phyloP scores from a whole-genome alignment of 768 basidiomycete species.

The Trametes cingulata region DNA sequence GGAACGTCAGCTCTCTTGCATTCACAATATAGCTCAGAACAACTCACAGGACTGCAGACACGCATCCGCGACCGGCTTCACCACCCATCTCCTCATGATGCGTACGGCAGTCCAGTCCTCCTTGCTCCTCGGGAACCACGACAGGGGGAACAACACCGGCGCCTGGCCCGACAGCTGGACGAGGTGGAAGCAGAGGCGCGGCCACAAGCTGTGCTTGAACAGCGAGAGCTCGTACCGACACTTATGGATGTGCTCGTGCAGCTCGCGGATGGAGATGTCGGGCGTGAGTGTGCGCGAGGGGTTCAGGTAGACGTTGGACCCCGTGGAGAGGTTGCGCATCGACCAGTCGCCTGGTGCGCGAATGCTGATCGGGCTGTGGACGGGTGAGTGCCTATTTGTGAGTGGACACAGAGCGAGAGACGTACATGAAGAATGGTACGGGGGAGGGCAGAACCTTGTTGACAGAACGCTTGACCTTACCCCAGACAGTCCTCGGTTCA shows the following conservation, averaged over 20 bases:
- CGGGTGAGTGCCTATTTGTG: neutral
- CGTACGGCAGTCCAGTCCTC: neutral
- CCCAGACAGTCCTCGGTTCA: slow-evolving; percentile 3
- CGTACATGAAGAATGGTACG: slow-evolving; percentile 26
- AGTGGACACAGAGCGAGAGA: neutral
- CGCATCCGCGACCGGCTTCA: slow-evolving; percentile 20
- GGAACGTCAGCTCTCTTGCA: neutral
- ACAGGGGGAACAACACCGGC: slow-evolving; percentile 19
- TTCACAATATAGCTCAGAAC: no score
- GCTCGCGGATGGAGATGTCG: slow-evolving; percentile 13
- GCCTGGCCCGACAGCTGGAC: slow-evolving; percentile 25
- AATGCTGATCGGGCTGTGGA: slow-evolving; percentile 25
- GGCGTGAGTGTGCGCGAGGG: slow-evolving; percentile 11
- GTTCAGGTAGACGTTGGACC: slow-evolving; percentile 23
- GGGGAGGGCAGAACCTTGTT: slow-evolving; percentile 21
- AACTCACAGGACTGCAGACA: slow-evolving; percentile 23
- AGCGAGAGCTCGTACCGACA: slow-evolving; percentile 25
- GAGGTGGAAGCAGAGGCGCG: slow-evolving; percentile 20
- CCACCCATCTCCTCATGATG: slow-evolving; percentile 9
- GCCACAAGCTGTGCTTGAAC: slow-evolving; percentile 25
- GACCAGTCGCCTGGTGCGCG: slow-evolving; percentile 29
- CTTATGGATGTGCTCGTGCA: slow-evolving; percentile 27
- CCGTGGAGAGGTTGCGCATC: slow-evolving; percentile 29
- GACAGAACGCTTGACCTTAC: slow-evolving; percentile 5
- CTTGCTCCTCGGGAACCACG: slow-evolving; percentile 21